phyloP scores from a whole-genome alignment of 2,329 filamentous ascomycete genomes.

The Cadophora sp. region DNA sequence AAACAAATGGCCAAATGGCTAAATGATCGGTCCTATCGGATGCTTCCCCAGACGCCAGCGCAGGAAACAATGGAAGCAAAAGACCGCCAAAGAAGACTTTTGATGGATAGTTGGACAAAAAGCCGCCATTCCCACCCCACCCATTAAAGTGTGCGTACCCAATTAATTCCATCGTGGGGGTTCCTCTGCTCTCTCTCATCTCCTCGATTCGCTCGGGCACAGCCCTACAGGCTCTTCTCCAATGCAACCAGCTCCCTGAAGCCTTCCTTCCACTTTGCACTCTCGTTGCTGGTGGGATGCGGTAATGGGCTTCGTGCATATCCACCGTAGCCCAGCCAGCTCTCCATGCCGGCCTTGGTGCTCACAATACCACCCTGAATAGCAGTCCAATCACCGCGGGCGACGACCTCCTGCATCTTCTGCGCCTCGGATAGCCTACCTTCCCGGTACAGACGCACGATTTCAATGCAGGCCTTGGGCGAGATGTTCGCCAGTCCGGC shows the following conservation, averaged over 20 bases:
- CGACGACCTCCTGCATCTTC: constrained; percentile 68
- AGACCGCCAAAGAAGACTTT: constrained; percentile 16
- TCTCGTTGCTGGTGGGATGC: constrained; percentile 57
- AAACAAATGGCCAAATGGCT: not conserved
- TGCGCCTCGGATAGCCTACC: constrained; percentile 66
- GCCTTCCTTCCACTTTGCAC: constrained; percentile 59
- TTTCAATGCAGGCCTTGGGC: constrained; percentile 67
- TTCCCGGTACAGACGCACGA: constrained; percentile 65
- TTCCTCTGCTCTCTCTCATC: not conserved
- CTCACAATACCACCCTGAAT: constrained; percentile 74
- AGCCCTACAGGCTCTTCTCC: constrained; percentile 51
- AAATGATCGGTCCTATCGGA: constrained; percentile 2
- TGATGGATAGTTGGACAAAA: constrained; percentile 7
- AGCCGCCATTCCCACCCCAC: constrained; percentile 6
- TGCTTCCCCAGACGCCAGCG: not conserved
- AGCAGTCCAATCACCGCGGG: constrained; percentile 71
- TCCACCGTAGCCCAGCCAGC: constrained; percentile 69
- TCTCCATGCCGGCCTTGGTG: constrained; percentile 69
- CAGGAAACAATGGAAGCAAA: constrained; percentile 14
- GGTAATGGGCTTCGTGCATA: constrained; percentile 57
- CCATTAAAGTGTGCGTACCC: constrained; percentile 3
- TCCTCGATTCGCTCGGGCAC: constrained; percentile 5
- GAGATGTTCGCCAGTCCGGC: constrained; percentile 75
- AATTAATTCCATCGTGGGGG: constrained; percentile 7
- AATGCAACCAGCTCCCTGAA: constrained; percentile 59